Evolutionary conservation across 129 eudicot species (phyloP).

Genomic region (Apium graveolens): DNA sequence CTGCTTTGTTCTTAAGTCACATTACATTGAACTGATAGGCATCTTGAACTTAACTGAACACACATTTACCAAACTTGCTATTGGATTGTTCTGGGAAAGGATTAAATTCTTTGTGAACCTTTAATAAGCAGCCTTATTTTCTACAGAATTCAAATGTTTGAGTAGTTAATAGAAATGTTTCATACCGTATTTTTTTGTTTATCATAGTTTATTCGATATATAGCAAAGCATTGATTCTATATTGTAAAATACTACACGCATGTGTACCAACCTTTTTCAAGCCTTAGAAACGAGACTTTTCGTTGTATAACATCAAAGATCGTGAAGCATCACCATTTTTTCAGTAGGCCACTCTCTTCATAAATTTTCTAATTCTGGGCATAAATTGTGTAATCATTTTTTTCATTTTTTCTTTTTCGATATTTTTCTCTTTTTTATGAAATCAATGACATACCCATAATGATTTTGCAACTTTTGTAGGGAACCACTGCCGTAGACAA

Average conservation of each 20-base stretch:
- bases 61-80: background rate
- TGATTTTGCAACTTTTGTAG: conserved; percentile 29
- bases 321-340: background rate
- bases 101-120: background rate
- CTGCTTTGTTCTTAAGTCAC: background rate
- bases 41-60: background rate
- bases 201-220: background rate
- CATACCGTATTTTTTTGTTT: background rate
- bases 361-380: background rate
- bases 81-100: background rate
- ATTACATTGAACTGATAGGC: background rate
- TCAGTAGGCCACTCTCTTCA: background rate
- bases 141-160: background rate
- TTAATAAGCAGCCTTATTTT: background rate
- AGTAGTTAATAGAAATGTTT: background rate
- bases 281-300: background rate
- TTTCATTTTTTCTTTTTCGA: background rate
- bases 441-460: background rate
- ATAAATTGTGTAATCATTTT: background rate
- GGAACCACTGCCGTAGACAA: conserved; percentile 93
- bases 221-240: background rate
- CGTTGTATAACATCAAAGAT: background rate
- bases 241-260: background rate
- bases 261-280: background rate
- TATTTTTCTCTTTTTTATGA: background rate